Evolutionary conservation across 805 yeast genomes (phyloP), one percentile per base, ranked within the genome.

Genomic region (Hermanozyma aechmeae): DNA sequence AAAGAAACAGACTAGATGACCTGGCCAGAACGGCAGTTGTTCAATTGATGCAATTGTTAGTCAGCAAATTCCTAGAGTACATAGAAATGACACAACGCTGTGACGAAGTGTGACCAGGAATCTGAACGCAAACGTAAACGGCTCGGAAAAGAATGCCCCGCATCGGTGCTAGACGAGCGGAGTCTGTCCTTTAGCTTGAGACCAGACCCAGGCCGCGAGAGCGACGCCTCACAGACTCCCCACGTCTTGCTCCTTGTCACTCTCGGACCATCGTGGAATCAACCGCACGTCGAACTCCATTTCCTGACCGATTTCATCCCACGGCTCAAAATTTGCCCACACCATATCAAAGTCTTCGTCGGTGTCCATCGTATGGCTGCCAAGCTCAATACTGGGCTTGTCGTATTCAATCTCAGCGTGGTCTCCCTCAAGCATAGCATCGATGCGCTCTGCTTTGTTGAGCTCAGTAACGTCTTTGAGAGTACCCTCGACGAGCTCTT

Each of bases 251-350:
- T 17, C 7, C 20, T 7, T 7, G n/a, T n/a, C n/a, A n/a, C n/a
- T n/a, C n/a, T n/a, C n/a, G n/a, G n/a, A n/a, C 43, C 44, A 41
- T 15, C 42, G 40, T 6, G 67, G 65, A 16, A 62, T 53, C 28
- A 61, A 42, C 17, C 67, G 43, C 14, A 63, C 55, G 24, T 61
- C 66, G 32, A 45, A 56, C 23, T 52, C 55, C 3, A 62, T 57
- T 28, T 63, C 68, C 19, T 46, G 29, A 33, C 50, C 52, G 37
- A 63, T 42, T 38, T 61, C 69, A 15, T 56, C 61, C 69, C 69
- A 63, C 1, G 69, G 69, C 29, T 63, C 68, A 30, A 62, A 60
- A 32, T 55, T 54, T 12, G 48, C 37, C 69, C 69, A 63, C 16
- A 56, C 61, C 46, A 46, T 40, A n/a, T 62, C 65, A 25, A 63